Conservation (phyloP, 139 green algal genomes). For the Nannochloris sp. region DNA sequence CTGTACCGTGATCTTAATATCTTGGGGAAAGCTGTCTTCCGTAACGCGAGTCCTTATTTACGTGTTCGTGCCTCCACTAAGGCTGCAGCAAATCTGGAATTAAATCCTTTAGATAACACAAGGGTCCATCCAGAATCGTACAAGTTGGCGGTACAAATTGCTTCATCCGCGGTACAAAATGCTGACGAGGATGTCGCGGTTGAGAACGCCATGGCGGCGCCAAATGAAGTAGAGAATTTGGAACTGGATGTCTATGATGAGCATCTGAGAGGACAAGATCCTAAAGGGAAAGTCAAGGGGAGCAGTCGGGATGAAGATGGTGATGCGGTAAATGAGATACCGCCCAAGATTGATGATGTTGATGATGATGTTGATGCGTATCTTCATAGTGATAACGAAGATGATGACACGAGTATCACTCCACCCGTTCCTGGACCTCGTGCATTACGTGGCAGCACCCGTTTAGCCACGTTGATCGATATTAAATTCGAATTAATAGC, state of each 20-base stretch:
- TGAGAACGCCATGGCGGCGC: conserved; percentile 25
- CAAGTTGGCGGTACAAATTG: conserved; percentile 25
- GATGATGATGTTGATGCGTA: no score
- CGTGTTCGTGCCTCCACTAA: conserved; percentile 41
- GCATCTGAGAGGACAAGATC: not conserved
- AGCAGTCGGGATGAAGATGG: not conserved
- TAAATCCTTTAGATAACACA: conserved; percentile 68
- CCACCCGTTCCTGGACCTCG: not conserved
- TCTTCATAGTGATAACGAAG: no score
- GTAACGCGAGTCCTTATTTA: conserved; percentile 64
- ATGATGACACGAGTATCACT: no score
- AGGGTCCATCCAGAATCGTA: conserved; percentile 70
- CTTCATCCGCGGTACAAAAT: not conserved
- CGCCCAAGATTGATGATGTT: no score
- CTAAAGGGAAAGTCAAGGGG: not conserved
- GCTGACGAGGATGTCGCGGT: conserved; percentile 5
- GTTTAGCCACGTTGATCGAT: conserved; percentile 55
- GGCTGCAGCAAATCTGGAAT: conserved; percentile 45
- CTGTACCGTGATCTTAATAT: conserved; percentile 43
- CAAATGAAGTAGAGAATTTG: conserved; percentile 24
- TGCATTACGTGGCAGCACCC: not conserved
- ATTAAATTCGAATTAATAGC: conserved; percentile 55
- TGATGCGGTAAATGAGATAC: not conserved
- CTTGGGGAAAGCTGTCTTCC: conserved; percentile 49
- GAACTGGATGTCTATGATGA: conserved; percentile 17